Evolutionary conservation across 768 basidiomycete species (phyloP).

Genomic region (Tulasnella sp.): DNA sequence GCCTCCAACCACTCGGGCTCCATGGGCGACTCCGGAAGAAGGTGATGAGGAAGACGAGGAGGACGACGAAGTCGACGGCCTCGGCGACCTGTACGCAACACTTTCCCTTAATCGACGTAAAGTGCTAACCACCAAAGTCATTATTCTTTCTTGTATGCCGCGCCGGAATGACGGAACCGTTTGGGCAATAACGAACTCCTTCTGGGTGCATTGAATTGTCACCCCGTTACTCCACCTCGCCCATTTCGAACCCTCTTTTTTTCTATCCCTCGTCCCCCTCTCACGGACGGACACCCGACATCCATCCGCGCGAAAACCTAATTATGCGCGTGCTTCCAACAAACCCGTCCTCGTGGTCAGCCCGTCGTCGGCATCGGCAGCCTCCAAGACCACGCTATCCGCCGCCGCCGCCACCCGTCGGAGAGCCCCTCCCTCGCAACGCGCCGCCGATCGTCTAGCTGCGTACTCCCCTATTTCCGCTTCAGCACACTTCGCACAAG

Average conservation of each 20-base stretch:
- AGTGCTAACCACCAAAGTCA: not conserved
- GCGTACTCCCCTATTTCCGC: slow-evolving; percentile 77
- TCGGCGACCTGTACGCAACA: slow-evolving; percentile 43
- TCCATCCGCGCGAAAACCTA: not conserved
- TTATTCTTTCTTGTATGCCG: not conserved
- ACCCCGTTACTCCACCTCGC: slow-evolving; percentile 21
- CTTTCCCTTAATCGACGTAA: not conserved
- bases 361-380: not conserved
- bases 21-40: slow-evolving; percentile 23
- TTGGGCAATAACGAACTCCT: not conserved
- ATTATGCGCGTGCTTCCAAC: not conserved
- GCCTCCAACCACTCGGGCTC: slow-evolving; percentile 32
- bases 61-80: slow-evolving; percentile 33
- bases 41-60: slow-evolving; percentile 40
- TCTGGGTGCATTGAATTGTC: not conserved
- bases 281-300: not conserved
- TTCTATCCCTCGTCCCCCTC: not conserved
- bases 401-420: not conserved
- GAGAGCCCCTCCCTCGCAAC: not conserved
- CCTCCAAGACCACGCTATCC: not conserved
- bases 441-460: slow-evolving; percentile 37
- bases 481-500: slow-evolving; percentile 68
- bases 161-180: not conserved
- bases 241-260: not conserved
- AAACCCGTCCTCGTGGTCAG: not conserved